Conservation (phyloP, 805 yeast genomes). For the Teunomyces tritomae region DNA sequence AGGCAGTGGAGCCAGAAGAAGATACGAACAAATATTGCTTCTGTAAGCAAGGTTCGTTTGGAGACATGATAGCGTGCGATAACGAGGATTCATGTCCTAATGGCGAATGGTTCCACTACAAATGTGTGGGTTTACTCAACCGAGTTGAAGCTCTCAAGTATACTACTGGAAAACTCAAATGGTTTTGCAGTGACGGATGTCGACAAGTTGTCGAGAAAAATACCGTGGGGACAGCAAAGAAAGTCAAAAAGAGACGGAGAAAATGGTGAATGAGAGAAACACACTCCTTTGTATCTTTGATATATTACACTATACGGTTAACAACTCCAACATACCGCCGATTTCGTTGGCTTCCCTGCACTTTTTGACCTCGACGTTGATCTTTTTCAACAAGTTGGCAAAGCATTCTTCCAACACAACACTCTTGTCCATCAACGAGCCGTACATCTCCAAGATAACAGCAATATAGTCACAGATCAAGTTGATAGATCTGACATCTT, state of each 20-base stretch:
- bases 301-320: conserved; percentile 46
- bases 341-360: conserved; percentile 86
- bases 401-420: conserved; percentile 76
- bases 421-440: conserved; percentile 66
- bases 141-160: conserved; percentile 37
- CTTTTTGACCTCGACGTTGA: conserved; percentile 67
- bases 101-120: conserved; percentile 48
- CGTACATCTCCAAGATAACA: conserved; percentile 71
- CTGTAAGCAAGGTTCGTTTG: conserved; percentile 27
- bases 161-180: conserved; percentile 31
- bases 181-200: conserved; percentile 41
- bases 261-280: conserved; percentile 1
- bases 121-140: conserved; percentile 41
- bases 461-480: conserved; percentile 68
- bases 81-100: conserved; percentile 35
- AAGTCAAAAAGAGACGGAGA: conserved; percentile 8
- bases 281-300: not conserved
- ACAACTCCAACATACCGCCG: conserved; percentile 89
- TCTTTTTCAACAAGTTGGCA: conserved; percentile 54
- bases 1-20: conserved; percentile 6
- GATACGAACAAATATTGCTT: conserved; percentile 18
- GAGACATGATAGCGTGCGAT: conserved; percentile 31
- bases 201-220: conserved; percentile 10
- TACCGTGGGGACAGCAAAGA: not conserved
- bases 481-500: conserved; percentile 70